Conservation (phyloP, 208 protist genomes). For the Acanthamoeba divionensis region DNA sequence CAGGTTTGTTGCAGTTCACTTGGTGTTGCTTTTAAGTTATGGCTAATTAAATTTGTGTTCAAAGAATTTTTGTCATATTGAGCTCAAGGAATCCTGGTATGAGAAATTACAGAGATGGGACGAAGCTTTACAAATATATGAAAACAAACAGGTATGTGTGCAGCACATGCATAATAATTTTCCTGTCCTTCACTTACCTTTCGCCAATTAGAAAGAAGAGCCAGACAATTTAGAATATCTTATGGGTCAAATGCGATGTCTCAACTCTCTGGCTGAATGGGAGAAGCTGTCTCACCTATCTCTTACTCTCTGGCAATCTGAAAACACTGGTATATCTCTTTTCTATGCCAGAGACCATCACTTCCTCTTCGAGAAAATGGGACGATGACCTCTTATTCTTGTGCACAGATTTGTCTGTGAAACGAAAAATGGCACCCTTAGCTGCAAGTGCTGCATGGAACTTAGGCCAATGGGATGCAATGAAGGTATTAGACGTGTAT, state of each 20-base stretch:
- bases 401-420: not conserved
- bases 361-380: not conserved
- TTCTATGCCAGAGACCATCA: not conserved
- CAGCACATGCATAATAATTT: not conserved
- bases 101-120: slow-evolving; percentile 98
- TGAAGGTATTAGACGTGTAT: too few relatives aligned
- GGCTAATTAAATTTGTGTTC: too few relatives aligned
- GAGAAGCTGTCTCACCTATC: slow-evolving; percentile 85
- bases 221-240: slow-evolving; percentile 86
- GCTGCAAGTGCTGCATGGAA: slow-evolving; percentile 94
- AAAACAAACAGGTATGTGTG: slow-evolving; percentile 14
- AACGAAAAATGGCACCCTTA: slow-evolving; percentile 87
- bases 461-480: slow-evolving; percentile 75
- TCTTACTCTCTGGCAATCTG: slow-evolving; percentile 73
- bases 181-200: not conserved
- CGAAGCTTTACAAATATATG: not conserved
- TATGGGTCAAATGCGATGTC: slow-evolving; percentile 94
- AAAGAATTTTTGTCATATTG: slow-evolving; percentile 33
- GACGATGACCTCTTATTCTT: too few relatives aligned
- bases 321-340: not conserved
- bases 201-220: slow-evolving; percentile 79
- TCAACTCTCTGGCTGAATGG: slow-evolving; percentile 95
- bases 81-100: slow-evolving; percentile 83
- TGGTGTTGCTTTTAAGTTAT: too few relatives aligned
- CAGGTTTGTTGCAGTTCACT: too few relatives aligned